Evolutionary conservation across 352 stramenopile species (phyloP).

Genomic region (Phytophthora syringae): DNA sequence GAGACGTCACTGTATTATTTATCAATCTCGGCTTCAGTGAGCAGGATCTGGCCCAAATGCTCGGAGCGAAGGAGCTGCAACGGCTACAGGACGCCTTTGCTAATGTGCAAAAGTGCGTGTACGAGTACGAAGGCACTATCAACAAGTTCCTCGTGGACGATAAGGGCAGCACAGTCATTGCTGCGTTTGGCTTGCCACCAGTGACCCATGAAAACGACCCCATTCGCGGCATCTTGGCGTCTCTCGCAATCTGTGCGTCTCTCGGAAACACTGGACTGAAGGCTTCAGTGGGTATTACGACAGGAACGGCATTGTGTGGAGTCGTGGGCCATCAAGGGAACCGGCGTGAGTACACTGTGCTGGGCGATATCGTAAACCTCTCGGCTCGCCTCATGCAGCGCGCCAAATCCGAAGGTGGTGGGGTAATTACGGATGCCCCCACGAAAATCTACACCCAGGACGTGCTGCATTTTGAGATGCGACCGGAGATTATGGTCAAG

Average conservation of each 20-base stretch:
- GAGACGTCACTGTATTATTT: slow-evolving; percentile 93
- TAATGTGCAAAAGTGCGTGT: slow-evolving; percentile 90
- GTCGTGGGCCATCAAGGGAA: slow-evolving; percentile 92
- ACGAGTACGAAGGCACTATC: slow-evolving; percentile 95
- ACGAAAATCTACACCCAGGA: slow-evolving; percentile 88
- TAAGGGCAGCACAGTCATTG: slow-evolving; percentile 94
- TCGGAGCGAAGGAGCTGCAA: slow-evolving; percentile 71
- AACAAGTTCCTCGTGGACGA: slow-evolving; percentile 98
- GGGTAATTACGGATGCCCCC: slow-evolving; percentile 88
- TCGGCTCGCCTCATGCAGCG: slow-evolving; percentile 93
- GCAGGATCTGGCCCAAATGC: slow-evolving; percentile 78
- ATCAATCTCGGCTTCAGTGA: slow-evolving; percentile 94
- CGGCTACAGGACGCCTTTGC: slow-evolving; percentile 82
- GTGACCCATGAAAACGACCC: slow-evolving; percentile 94
- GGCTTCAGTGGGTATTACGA: slow-evolving; percentile 92
- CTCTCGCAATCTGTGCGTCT: slow-evolving; percentile 84
- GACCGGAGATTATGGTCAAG: slow-evolving; percentile 91
- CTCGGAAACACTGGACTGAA: slow-evolving; percentile 72
- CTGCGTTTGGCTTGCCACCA: slow-evolving; percentile 92
- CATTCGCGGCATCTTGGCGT: slow-evolving; percentile 89
- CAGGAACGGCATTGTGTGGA: slow-evolving; percentile 91
- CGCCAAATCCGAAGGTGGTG: slow-evolving; percentile 82
- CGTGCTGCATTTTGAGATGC: slow-evolving; percentile 90
- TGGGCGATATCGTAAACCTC: slow-evolving; percentile 95
- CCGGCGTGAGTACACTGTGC: slow-evolving; percentile 93